Evolutionary conservation across 2,329 filamentous ascomycete genomes (phyloP).

Genomic region (Knoxdaviesia capensis): DNA sequence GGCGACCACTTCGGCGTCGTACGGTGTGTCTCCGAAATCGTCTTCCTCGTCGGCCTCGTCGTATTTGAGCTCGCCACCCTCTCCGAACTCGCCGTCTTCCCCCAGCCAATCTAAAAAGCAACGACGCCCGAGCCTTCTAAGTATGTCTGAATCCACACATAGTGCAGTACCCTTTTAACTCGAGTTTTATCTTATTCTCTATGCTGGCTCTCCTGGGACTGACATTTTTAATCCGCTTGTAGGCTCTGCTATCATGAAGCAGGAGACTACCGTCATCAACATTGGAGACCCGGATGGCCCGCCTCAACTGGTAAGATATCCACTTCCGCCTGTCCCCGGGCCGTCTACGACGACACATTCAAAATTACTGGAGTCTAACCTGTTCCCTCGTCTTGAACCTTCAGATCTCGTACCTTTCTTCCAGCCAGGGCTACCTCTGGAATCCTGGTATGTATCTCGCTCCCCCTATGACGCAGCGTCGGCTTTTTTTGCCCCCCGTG

Average conservation of each 20-base stretch:
- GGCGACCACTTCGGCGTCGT: conserved; percentile 12
- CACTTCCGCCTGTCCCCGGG: neutral
- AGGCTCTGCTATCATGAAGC: conserved; percentile 53
- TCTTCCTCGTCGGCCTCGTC: conserved; percentile 18
- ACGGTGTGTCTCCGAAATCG: conserved; percentile 22
- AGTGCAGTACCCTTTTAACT: neutral
- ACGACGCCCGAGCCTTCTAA: conserved; percentile 41
- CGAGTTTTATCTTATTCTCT: neutral
- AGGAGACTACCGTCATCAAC: conserved; percentile 65
- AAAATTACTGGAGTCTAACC: too few relatives aligned
- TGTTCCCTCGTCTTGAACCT: neutral
- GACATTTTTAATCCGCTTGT: conserved; percentile 7
- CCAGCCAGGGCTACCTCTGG: conserved; percentile 66
- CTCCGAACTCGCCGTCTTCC: conserved; percentile 33
- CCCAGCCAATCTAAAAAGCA: conserved; percentile 7
- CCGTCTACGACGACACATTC: too few relatives aligned
- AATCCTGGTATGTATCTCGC: conserved; percentile 41
- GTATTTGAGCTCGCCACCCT: conserved; percentile 22
- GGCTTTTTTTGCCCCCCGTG: too few relatives aligned
- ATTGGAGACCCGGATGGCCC: conserved; percentile 56
- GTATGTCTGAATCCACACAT: conserved; percentile 16
- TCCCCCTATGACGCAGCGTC: neutral
- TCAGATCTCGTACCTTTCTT: conserved; percentile 62
- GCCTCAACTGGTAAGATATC: conserved; percentile 41
- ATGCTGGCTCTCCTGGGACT: neutral